These are phyloP conservation scores for Apiospora sp. DNA, from an alignment of 2,329 filamentous ascomycete genomes.

Conservation along the genomic window DNA sequence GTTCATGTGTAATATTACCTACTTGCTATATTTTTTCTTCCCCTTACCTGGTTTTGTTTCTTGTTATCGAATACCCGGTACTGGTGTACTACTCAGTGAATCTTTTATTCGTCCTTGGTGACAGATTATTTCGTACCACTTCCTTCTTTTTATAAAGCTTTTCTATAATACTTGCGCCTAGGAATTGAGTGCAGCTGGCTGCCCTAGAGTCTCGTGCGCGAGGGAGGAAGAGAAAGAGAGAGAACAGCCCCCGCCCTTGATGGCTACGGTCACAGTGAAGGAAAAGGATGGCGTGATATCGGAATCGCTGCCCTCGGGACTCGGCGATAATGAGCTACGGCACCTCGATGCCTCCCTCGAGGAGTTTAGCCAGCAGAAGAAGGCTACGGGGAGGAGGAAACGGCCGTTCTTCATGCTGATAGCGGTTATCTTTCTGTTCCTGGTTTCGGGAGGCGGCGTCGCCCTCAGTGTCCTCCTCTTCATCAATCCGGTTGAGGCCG, in stretches of 20 bases:
- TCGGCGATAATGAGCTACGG: background rate
- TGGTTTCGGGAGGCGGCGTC: slow-evolving; percentile 40
- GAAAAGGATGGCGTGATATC: slow-evolving; percentile 3
- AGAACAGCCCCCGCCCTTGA: background rate
- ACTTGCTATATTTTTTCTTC: background rate
- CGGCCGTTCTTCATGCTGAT: slow-evolving; percentile 39
- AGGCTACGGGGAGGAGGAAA: slow-evolving; percentile 28
- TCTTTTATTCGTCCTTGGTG: background rate
- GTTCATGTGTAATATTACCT: slow-evolving; percentile 6
- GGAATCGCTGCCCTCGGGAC: background rate
- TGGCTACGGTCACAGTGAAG: slow-evolving; percentile 16
- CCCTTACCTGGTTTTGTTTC: background rate
- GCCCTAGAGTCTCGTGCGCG: slow-evolving; percentile 2
- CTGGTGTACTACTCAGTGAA: too few relatives aligned
- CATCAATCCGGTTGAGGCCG: slow-evolving; percentile 33
- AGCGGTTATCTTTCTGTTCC: slow-evolving; percentile 40
- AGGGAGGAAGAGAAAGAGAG: slow-evolving; percentile 9
- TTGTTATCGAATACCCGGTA: background rate
- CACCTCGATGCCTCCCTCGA: slow-evolving; percentile 8
- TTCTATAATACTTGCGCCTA: background rate
- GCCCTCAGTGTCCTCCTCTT: slow-evolving; percentile 39
- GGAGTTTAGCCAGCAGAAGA: slow-evolving; percentile 4
- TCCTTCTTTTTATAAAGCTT: too few relatives aligned
- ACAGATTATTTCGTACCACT: background rate
- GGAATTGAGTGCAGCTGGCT: slow-evolving; percentile 7